phyloP scores from a whole-genome alignment of 2,329 filamentous ascomycete genomes.

The Colletotrichum truncatum region DNA sequence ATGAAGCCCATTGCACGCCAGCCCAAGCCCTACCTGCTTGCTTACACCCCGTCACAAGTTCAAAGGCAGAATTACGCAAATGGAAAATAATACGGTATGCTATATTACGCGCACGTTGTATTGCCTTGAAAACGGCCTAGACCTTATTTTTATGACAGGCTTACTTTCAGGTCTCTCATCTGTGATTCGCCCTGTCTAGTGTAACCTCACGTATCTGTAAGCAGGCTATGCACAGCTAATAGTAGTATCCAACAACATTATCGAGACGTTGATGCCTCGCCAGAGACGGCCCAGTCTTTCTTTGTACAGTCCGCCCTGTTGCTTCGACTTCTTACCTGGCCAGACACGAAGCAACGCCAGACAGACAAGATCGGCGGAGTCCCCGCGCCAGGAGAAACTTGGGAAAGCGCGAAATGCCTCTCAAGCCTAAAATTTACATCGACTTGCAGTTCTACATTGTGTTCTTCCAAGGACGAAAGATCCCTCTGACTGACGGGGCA shows the following conservation, averaged over 20 bases:
- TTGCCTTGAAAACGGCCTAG: not conserved
- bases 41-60: not conserved
- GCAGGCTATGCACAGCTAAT: not conserved
- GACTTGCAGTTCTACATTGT: conserved; percentile 15
- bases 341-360: not conserved
- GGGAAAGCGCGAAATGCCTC: conserved; percentile 23
- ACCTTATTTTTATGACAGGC: not conserved
- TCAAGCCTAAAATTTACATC: conserved; percentile 20
- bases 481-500: conserved; percentile 1
- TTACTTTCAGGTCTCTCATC: not conserved
- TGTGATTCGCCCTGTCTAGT: not conserved
- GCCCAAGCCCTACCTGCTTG: not conserved
- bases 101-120: not conserved
- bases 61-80: not conserved
- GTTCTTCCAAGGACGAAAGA: not conserved
- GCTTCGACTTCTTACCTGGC: not conserved
- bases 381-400: conserved; percentile 7
- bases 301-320: not conserved
- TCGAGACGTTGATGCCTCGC: not conserved
- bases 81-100: not conserved
- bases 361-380: not conserved
- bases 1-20: not conserved
- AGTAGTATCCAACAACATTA: not conserved
- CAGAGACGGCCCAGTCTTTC: not conserved
- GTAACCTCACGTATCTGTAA: not conserved